Evolutionary conservation across 225 moss, liverwort and hornwort genomes (phyloP).

Genomic region (Straminergon stramineum): DNA sequence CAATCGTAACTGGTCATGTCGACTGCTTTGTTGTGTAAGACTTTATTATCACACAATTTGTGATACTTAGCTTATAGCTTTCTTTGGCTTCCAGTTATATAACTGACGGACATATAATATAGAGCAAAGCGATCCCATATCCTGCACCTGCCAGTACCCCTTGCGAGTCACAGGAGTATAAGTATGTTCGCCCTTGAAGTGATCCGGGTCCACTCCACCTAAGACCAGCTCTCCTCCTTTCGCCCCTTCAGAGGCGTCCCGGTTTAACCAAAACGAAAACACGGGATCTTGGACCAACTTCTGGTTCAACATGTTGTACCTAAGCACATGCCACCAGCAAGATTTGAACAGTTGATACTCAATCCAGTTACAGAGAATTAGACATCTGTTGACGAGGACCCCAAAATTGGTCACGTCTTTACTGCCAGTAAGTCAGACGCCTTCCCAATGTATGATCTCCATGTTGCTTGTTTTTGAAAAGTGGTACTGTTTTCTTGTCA

Average conservation of each 20-base stretch:
- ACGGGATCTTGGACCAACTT: constrained; percentile 69
- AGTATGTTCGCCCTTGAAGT: constrained; percentile 72
- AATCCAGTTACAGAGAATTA: neutral
- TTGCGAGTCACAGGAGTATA: constrained; percentile 83
- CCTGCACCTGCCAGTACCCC: constrained; percentile 78
- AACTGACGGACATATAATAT: neutral
- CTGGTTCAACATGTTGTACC: constrained; percentile 83
- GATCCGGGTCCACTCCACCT: constrained; percentile 72
- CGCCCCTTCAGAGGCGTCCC: constrained; percentile 37
- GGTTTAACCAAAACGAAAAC: constrained; percentile 94
- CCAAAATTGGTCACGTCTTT: neutral
- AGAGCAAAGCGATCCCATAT: neutral
- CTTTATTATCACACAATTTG: neutral
- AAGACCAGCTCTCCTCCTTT: constrained; percentile 86
- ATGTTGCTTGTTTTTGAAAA: neutral
- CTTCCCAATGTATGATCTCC: neutral
- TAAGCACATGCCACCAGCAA: constrained; percentile 18
- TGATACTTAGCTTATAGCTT: neutral
- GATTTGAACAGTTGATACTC: neutral
- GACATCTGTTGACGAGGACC: neutral
- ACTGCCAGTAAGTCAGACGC: neutral
- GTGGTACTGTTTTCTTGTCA: neutral
- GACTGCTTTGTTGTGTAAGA: neutral
- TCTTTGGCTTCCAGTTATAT: neutral
- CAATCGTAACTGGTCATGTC: neutral